Evolutionary conservation across 75 land plant genomes (phyloP).

Genomic region (Gnetum montanum): DNA sequence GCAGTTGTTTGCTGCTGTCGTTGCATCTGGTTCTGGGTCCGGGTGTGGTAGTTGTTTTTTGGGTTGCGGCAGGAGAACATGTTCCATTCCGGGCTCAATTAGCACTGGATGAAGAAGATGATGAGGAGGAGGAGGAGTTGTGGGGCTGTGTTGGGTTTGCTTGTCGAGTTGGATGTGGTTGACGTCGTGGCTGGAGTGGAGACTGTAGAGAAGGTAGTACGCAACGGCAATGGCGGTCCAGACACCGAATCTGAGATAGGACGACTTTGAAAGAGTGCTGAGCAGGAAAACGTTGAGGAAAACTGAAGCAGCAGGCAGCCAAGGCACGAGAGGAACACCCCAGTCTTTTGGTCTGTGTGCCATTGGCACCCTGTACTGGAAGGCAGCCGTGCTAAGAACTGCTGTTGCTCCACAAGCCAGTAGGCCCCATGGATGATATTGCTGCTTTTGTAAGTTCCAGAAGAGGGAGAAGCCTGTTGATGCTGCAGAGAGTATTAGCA

Average conservation of each 20-base stretch:
- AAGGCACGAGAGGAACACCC: conserved; percentile 72
- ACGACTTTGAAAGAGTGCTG: conserved; percentile 28
- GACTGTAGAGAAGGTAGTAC: conserved; percentile 58
- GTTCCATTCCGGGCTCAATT: no score
- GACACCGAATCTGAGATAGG: conserved; percentile 46
- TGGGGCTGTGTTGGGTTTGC: conserved; percentile 2
- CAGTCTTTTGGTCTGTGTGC: conserved; percentile 21
- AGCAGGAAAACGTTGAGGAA: conserved; percentile 72
- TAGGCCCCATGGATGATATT: conserved; percentile 22
- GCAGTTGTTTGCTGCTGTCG: no score
- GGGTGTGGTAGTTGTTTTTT: not conserved
- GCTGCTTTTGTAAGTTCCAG: conserved; percentile 54
- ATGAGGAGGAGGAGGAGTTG: conserved; percentile 8
- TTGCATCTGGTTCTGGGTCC: not conserved
- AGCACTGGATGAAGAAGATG: conserved; percentile 3
- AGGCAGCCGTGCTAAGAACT: conserved; percentile 19
- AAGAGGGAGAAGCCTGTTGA: conserved; percentile 43
- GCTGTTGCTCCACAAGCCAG: conserved; percentile 14
- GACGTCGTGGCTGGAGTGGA: conserved; percentile 58
- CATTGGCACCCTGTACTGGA: conserved; percentile 26
- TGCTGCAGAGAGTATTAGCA: conserved; percentile 24
- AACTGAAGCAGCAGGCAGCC: conserved; percentile 63
- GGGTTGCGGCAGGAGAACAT: not conserved
- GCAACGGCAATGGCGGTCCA: conserved; percentile 35
- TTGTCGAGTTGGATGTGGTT: conserved; percentile 13